Conservation (phyloP, 306 rosid genomes). For the Myrica gale region DNA sequence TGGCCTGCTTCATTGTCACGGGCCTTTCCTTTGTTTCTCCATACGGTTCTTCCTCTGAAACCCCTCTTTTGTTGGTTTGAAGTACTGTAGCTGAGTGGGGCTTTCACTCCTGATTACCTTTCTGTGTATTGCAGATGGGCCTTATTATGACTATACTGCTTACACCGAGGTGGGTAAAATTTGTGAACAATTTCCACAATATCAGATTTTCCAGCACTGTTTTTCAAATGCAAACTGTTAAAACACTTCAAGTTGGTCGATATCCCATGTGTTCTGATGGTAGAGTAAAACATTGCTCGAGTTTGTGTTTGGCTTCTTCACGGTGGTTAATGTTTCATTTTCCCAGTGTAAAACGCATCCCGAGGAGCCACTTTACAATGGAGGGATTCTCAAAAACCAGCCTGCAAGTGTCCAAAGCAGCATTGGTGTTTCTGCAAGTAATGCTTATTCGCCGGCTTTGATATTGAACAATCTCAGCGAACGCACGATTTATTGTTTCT, state of each 20-base stretch:
- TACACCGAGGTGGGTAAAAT: conserved; percentile 57
- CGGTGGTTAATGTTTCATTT: background rate
- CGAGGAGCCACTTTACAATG: conserved; percentile 61
- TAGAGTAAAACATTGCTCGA: too few relatives aligned
- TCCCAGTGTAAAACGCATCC: conserved; percentile 65
- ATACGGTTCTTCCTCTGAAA: conserved; percentile 46
- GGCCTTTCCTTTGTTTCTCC: conserved; percentile 40
- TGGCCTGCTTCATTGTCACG: conserved; percentile 30
- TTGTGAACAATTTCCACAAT: background rate
- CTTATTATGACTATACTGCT: conserved; percentile 77
- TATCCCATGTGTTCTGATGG: too few relatives aligned
- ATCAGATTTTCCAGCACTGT: background rate
- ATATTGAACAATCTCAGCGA: conserved; percentile 51
- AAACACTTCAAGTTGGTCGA: too few relatives aligned
- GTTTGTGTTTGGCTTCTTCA: background rate
- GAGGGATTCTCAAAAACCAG: conserved; percentile 52
- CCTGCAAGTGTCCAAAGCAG: background rate
- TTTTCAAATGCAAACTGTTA: background rate
- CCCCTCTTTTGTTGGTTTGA: background rate
- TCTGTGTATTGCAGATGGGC: conserved; percentile 68
- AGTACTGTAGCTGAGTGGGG: background rate
- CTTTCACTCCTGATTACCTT: background rate
- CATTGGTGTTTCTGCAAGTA: conserved; percentile 9
- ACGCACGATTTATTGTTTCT: conserved; percentile 57
- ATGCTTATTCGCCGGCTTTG: conserved; percentile 41